Base-by-base conservation (phyloP, 768 basidiomycete species). In the Lactarius deliciosus region DNA sequence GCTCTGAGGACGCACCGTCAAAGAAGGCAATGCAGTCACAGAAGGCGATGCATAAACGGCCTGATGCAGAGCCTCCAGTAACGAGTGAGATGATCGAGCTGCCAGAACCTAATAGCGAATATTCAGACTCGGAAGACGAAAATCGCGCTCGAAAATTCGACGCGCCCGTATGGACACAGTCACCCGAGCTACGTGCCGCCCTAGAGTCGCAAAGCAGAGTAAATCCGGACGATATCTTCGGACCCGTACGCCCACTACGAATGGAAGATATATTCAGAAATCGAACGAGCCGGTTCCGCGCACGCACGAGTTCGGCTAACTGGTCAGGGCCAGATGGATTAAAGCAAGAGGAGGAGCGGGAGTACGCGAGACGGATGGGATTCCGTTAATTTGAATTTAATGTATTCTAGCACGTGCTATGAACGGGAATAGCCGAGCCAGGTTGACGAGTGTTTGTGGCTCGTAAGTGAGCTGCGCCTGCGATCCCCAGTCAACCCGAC, bases 51-150 rank as follows among this genome's bases (percentile, higher is more conserved):
- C 84, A 87, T 32, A 84, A 85, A 28, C 77, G 89, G 62, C 77
- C 79, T 43, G 74, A 77, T 43, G 73, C 74, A 45, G 83, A 85
- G 11, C 74, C 78, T 3, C 75, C 88, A 64, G 68, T 75, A 22
- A 74, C 87, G 20, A 91, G 87, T 74, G 91, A 94, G 79, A 87
- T 83, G 74, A 92, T 96, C 71, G 94, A 95, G 72, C 81, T 99
- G 20, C 96, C 96, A 0, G 96, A 98, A 56, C 94, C 97, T 73
- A 90, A 94, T 72, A 94, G 92, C 78, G 96, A 98, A 73, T 98
- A 98, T 77, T 97, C 95, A 6, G 92, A 96, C 76, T 97, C 95
- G 5, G 96, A 94, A 55, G 94, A 96, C 70, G 94, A 96, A 75
- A 87, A 89, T 70, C 85, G 89, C 22, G 82, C 83, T 50, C 81